Evolutionary conservation across 2,329 filamentous ascomycete genomes (phyloP).

Genomic region (Fusarium longipes): DNA sequence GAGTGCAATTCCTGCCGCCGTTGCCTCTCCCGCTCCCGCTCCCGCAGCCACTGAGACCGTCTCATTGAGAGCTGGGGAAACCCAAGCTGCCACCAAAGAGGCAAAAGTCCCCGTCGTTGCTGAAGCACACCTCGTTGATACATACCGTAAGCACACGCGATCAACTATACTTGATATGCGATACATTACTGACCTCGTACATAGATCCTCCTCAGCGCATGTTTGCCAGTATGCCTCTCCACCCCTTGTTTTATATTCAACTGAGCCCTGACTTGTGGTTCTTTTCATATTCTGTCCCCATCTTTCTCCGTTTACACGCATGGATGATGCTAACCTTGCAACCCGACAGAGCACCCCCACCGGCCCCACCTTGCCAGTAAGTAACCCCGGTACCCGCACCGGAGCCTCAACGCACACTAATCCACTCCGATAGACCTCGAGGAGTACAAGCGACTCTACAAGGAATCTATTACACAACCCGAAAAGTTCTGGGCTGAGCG

Average conservation of each 20-base stretch:
- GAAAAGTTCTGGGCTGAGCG: slow-evolving; percentile 88
- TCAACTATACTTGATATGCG: background rate
- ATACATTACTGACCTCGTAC: slow-evolving; percentile 36
- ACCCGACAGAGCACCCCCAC: slow-evolving; percentile 71
- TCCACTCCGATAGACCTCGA: slow-evolving; percentile 63
- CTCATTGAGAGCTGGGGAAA: slow-evolving; percentile 19
- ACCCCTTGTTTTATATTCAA: slow-evolving; percentile 12
- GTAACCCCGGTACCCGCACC: slow-evolving; percentile 48
- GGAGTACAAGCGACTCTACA: slow-evolving; percentile 75
- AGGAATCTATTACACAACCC: slow-evolving; percentile 90
- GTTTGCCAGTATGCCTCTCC: slow-evolving; percentile 68
- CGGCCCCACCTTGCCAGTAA: slow-evolving; percentile 75
- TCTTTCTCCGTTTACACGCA: slow-evolving; percentile 25
- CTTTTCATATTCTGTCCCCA: slow-evolving; percentile 21
- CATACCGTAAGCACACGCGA: slow-evolving; percentile 66
- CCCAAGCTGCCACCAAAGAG: slow-evolving; percentile 4
- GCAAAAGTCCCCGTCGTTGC: slow-evolving; percentile 70
- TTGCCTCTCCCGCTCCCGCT: slow-evolving; percentile 30
- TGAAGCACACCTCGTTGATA: slow-evolving; percentile 82
- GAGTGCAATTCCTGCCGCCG: slow-evolving; percentile 23
- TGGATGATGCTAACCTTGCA: slow-evolving; percentile 51
- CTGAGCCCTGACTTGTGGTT: slow-evolving; percentile 15
- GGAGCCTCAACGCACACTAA: slow-evolving; percentile 45
- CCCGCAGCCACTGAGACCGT: slow-evolving; percentile 30
- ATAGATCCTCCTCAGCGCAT: slow-evolving; percentile 73